Percentiles rank a stretch among this genome's conserved stretches.
phyloP scores from a whole-genome alignment of 2,329 filamentous ascomycete species.

The Dryadomyces quercivorus region DNA sequence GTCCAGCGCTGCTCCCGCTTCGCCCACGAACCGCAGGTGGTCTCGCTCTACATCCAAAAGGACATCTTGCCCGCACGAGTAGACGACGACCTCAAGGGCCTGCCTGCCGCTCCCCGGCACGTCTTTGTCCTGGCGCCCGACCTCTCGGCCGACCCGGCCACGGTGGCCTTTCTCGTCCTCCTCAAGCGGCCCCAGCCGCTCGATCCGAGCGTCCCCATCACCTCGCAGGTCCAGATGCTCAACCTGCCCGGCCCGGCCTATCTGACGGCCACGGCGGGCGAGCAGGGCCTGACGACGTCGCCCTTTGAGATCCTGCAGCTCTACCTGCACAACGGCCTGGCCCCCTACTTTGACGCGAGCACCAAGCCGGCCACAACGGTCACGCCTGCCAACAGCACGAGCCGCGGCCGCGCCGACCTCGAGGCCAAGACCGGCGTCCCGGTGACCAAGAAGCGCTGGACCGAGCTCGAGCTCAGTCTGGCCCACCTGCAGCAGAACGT shows the following conservation, averaged over 20 bases:
- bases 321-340: constrained; percentile 79
- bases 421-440: constrained; percentile 92
- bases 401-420: constrained; percentile 57
- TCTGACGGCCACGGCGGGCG: constrained; percentile 51
- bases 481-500: constrained; percentile 94
- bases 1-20: constrained; percentile 80
- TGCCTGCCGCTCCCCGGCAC: constrained; percentile 28
- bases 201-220: constrained; percentile 69
- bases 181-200: constrained; percentile 84
- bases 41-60: constrained; percentile 85
- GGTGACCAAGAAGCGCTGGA: constrained; percentile 93
- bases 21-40: constrained; percentile 73
- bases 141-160: constrained; percentile 67
- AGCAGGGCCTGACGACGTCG: constrained; percentile 62
- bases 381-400: constrained; percentile 29
- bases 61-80: constrained; percentile 32
- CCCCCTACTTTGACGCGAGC: constrained; percentile 94
- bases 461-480: constrained; percentile 82
- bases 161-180: constrained; percentile 74
- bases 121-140: constrained; percentile 73
- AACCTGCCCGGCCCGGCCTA: constrained; percentile 77
- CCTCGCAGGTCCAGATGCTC: constrained; percentile 82
- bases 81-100: constrained; percentile 24
- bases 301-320: constrained; percentile 90
- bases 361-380: constrained; percentile 62